Percentiles rank a stretch among this genome's conserved stretches.
These are phyloP conservation scores for Suillus brevipes DNA, from an alignment of 768 basidiomycete species.

Conservation along the genomic window DNA sequence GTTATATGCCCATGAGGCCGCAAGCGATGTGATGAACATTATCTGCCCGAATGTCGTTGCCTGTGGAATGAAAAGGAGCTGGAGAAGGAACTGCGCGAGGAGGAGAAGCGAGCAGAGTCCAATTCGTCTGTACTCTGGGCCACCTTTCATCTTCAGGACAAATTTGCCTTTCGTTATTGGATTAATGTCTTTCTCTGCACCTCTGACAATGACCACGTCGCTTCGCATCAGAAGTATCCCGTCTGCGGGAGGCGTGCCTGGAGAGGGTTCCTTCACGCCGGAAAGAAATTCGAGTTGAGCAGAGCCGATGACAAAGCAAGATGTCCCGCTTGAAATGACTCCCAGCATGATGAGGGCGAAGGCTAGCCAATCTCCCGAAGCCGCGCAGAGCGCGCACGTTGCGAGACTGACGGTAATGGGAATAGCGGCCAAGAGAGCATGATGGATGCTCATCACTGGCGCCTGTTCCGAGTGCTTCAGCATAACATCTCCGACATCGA, in stretches of 20 bases:
- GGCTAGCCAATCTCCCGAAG: constrained; percentile 30
- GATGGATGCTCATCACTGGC: constrained; percentile 6
- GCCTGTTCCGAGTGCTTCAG: constrained; percentile 9
- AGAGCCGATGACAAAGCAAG: constrained; percentile 33
- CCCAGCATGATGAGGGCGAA: constrained; percentile 36
- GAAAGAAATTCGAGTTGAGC: constrained; percentile 24
- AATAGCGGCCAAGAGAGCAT: constrained; percentile 22
- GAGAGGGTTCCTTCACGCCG: constrained; percentile 20
- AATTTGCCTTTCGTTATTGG: constrained; percentile 35
- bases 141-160: constrained; percentile 19
- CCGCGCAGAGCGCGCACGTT: constrained; percentile 26
- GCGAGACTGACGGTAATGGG: constrained; percentile 26
- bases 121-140: constrained; percentile 19
- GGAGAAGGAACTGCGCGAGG: constrained; percentile 33
- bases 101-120: constrained; percentile 34
- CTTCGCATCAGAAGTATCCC: constrained; percentile 28
- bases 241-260: constrained; percentile 29
- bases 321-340: constrained; percentile 31
- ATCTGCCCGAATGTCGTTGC: constrained; percentile 36
- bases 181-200: constrained; percentile 32
- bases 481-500: constrained; percentile 14
- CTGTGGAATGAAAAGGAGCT: constrained; percentile 38
- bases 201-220: constrained; percentile 32
- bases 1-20: constrained; percentile 37
- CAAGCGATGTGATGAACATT: constrained; percentile 34